phyloP scores from a whole-genome alignment of 257 asterid genomes.

The Cordia subcordata region DNA sequence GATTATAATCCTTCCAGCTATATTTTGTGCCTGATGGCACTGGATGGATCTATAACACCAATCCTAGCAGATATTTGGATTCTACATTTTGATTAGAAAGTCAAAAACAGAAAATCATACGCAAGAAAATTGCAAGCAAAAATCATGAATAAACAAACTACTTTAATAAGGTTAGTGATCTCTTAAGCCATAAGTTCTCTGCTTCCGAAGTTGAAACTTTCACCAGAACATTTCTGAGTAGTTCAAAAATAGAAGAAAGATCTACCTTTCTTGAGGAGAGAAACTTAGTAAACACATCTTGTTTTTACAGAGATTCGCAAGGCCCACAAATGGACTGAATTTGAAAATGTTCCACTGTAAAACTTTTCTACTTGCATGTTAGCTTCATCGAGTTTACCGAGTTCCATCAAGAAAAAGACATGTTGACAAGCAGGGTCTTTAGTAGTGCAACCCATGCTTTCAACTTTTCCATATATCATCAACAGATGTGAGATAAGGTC shows the following conservation, averaged over 20 bases:
- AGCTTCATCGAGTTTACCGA: conserved; percentile 58
- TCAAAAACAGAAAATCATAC: too few relatives aligned
- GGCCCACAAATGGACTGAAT: conserved; percentile 59
- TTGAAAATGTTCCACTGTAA: conserved; percentile 51
- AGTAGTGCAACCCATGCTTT: conserved; percentile 48
- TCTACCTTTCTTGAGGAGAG: conserved; percentile 46
- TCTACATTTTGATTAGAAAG: too few relatives aligned
- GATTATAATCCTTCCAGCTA: too few relatives aligned
- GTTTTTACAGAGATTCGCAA: conserved; percentile 61
- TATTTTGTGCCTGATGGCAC: too few relatives aligned
- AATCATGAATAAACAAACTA: too few relatives aligned
- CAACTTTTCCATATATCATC: conserved; percentile 66
- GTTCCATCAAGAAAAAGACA: conserved; percentile 58
- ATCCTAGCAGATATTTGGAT: too few relatives aligned
- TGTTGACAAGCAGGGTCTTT: conserved; percentile 74
- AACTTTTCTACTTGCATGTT: conserved; percentile 46
- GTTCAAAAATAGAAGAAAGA: conserved; percentile 39
- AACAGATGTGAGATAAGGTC: conserved; percentile 57
- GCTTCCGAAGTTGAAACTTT: conserved; percentile 55
- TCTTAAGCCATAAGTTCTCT: conserved; percentile 69
- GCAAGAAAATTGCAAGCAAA: too few relatives aligned
- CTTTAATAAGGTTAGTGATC: too few relatives aligned
- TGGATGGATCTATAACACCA: too few relatives aligned
- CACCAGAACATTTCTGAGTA: conserved; percentile 45
- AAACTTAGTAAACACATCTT: conserved; percentile 24